Evolutionary conservation across 352 stramenopile species (phyloP), one percentile per base, ranked within the genome.

Genomic region (Phytophthora cryptogea): DNA sequence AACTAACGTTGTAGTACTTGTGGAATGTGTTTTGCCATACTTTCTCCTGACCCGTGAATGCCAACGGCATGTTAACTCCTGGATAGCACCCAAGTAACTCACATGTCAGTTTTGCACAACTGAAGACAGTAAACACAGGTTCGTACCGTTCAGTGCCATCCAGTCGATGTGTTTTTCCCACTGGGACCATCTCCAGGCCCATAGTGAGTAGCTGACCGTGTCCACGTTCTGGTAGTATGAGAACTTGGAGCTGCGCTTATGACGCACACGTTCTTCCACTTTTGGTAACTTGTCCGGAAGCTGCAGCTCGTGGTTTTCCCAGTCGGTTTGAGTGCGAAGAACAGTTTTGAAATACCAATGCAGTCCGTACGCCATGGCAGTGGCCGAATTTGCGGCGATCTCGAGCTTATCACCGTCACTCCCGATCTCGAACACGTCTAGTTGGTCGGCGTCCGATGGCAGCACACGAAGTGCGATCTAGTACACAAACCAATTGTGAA

Each of bases 201-300:
- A 94, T 28, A 88, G 79, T 35, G 83, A 95, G 71, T 97, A 97
- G 61, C 86, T 94, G 39, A 88, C 85, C 1, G 91, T 97, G 68
- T 90, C 95, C n/a, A 97, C 89, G 64, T 97, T 97, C 64, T 95
- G 87, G 56, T 96, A 92, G 69, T 97, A 97, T 32, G 83, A 85
- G 56, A 89, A 95, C 56, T 88, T 87, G 55, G 85, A 52, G 41
- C 49, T 75, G 33, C 86, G 76, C 68, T 88, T 74, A 32, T 83
- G 68, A n/a, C 71, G 73, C 8, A 84, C 58, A 13, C 45, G 36
- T 16, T 50, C 46, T 1, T 72, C 40, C n/a, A 86, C 67, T 30
- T 59, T 68, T 4, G 80, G 78, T 11, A 92, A 69, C 31, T 70
- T 60, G 9, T 69, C 54, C 2, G 80, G 83, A 4, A 90, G 57